Evolutionary conservation across 371 early-diverging fungal genomes (phyloP).

Genomic region (Blyttiomyces sp.): DNA sequence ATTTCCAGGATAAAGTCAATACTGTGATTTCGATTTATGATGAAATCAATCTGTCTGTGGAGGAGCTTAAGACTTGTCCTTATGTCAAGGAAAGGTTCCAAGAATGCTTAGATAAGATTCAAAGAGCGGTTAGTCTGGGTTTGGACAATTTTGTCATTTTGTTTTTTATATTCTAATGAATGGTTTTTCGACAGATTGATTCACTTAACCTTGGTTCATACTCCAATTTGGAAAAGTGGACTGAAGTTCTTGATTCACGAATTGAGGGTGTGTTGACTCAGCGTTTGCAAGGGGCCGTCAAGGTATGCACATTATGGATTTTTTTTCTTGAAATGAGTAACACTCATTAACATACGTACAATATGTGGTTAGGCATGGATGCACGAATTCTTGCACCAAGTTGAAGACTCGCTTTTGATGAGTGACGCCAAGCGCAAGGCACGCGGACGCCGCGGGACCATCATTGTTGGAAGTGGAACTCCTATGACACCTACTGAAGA

Average conservation of each 20-base stretch:
- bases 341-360: background rate
- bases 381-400: constrained; percentile 18
- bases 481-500: background rate
- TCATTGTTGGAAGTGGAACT: constrained; percentile 12
- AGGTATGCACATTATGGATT: constrained; percentile 55
- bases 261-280: constrained; percentile 76
- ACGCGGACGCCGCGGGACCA: constrained; percentile 21
- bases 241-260: constrained; percentile 71
- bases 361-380: constrained; percentile 20
- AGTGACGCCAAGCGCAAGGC: constrained; percentile 14
- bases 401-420: constrained; percentile 3
- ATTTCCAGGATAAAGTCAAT: constrained; percentile 95
- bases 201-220: constrained; percentile 88
- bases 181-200: constrained; percentile 57
- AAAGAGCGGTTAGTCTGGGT: constrained; percentile 56
- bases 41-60: constrained; percentile 72
- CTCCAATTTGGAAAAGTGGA: constrained; percentile 91
- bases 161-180: background rate
- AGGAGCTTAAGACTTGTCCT: constrained; percentile 78
- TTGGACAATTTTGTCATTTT: background rate
- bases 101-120: constrained; percentile 73
- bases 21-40: constrained; percentile 75
- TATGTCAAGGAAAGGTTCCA: constrained; percentile 69
- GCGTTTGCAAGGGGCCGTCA: constrained; percentile 78
- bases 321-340: background rate